A percentile compares a stretch with the other conserved stretches of the same genome.
Evolutionary conservation across 768 basidiomycete species (phyloP).

Genomic region (Pleurotus djamor): DNA sequence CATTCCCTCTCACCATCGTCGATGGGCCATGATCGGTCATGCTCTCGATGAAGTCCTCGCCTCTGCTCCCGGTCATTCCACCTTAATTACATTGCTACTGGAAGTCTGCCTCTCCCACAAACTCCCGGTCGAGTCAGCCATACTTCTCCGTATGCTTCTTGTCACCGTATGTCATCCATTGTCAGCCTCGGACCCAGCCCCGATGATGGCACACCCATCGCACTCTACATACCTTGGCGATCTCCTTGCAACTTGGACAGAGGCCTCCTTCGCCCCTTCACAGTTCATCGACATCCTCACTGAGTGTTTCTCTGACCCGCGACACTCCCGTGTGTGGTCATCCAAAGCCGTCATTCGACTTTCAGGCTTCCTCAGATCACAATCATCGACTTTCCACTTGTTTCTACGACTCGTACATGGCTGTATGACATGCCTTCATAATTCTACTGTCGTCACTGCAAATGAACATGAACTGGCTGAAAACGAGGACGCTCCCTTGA

Average conservation of each 20-base stretch:
- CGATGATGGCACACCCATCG: conserved; percentile 38
- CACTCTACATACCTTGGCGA: conserved; percentile 47
- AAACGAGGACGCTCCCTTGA: not conserved
- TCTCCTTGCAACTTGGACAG: conserved; percentile 38
- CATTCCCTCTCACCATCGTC: conserved; percentile 48
- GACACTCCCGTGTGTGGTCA: conserved; percentile 30
- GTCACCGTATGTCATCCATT: conserved; percentile 29
- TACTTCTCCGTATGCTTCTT: conserved; percentile 40
- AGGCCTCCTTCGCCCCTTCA: conserved; percentile 17
- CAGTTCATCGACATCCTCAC: conserved; percentile 30
- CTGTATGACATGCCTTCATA: conserved; percentile 18
- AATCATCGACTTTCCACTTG: conserved; percentile 18
- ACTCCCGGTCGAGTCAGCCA: conserved; percentile 39
- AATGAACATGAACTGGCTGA: conserved; percentile 8
- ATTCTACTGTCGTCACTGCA: conserved; percentile 10
- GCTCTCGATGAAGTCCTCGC: conserved; percentile 46
- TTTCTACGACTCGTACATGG: conserved; percentile 22
- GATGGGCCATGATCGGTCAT: conserved; percentile 50
- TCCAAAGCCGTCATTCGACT: conserved; percentile 38
- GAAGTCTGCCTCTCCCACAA: conserved; percentile 45
- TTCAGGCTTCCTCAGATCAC: conserved; percentile 6
- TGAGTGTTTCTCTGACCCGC: conserved; percentile 19
- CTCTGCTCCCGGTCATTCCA: conserved; percentile 42
- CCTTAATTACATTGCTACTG: conserved; percentile 46
- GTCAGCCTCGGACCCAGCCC: conserved; percentile 13